Base-by-base conservation (phyloP, 192 early-diverging fungal genomes). In the Dissophora globulifera region DNA sequence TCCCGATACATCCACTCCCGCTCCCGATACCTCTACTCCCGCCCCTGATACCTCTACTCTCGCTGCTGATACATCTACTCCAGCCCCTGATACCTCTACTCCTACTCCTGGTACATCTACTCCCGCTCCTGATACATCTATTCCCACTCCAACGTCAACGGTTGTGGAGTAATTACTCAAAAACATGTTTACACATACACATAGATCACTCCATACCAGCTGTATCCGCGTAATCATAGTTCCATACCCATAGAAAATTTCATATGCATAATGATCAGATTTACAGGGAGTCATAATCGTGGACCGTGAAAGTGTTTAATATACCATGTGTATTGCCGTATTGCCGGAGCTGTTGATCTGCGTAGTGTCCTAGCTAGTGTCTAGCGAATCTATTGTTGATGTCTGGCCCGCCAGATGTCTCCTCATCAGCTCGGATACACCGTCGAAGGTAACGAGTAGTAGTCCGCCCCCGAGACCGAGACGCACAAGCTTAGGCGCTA, bases 401-500 rank as follows among this genome's bases (percentile, higher is more conserved):
- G n/a, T n/a, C n/a, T n/a, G n/a, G n/a, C 11, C 43, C 4, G 11
- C 41, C 22, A 45, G 2, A 5, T 45, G 38, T 29, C n/a, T 86
- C 43, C 93, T 84, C 83, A 95, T 92, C 69, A 91, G 90, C 6
- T 85, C 81, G 15, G 90, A 91, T 26, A 95, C 89, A 35, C 85
- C 78, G 53, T 95, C 93, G 75, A 92, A 96, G 25, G 94, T 93
- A 40, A 96, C 93, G 10, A 95, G 83, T 45, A 96, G 69, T 58
- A 90, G 82, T 59, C 88, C 88, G 38, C 88, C 88, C 51, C 90
- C 95, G 22, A 93, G 93, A 13, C 95, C 95, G 11, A 97, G 81
- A 79, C 95, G 86, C 25, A 96, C 84, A 30, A 96, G 89, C 75
- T 96, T 97, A 22, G 95, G 93, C 12, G 91, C 79, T 66, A 96